phyloP scores from a whole-genome alignment of 2,329 filamentous ascomycete genomes.

The Penicillium sp. region DNA sequence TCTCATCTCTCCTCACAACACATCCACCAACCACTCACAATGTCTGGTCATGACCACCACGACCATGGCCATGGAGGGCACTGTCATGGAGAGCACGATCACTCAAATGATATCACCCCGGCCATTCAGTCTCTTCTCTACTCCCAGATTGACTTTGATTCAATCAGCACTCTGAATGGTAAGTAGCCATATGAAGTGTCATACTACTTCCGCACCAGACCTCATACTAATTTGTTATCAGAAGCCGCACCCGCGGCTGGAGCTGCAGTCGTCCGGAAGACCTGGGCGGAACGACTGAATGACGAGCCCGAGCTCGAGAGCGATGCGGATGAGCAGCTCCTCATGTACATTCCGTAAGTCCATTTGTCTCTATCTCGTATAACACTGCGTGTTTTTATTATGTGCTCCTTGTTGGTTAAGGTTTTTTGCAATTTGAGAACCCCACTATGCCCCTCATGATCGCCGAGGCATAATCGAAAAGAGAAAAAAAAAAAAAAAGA shows the following conservation, averaged over 20 bases:
- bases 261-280: slow-evolving; percentile 78
- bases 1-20: neutral
- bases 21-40: slow-evolving; percentile 12
- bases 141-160: slow-evolving; percentile 85
- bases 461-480: slow-evolving; percentile 3
- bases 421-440: slow-evolving; percentile 20
- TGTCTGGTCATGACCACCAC: slow-evolving; percentile 41
- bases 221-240: slow-evolving; percentile 5
- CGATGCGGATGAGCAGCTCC: slow-evolving; percentile 87
- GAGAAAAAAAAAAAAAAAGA: slow-evolving; percentile 1
- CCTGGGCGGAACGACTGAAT: slow-evolving; percentile 78
- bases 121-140: slow-evolving; percentile 90
- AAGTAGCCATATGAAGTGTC: neutral
- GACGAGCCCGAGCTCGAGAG: slow-evolving; percentile 75
- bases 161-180: slow-evolving; percentile 79
- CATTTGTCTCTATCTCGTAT: neutral
- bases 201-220: neutral
- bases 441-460: slow-evolving; percentile 25
- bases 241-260: slow-evolving; percentile 67
- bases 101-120: slow-evolving; percentile 87
- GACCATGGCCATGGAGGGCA: slow-evolving; percentile 44
- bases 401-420: neutral
- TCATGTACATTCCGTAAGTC: slow-evolving; percentile 83
- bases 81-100: slow-evolving; percentile 68
- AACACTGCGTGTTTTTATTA: neutral